A percentile compares a stretch with the other conserved stretches of the same genome.
Conservation (phyloP, 2,329 filamentous ascomycete genomes). For the Dendryphion nanum region DNA sequence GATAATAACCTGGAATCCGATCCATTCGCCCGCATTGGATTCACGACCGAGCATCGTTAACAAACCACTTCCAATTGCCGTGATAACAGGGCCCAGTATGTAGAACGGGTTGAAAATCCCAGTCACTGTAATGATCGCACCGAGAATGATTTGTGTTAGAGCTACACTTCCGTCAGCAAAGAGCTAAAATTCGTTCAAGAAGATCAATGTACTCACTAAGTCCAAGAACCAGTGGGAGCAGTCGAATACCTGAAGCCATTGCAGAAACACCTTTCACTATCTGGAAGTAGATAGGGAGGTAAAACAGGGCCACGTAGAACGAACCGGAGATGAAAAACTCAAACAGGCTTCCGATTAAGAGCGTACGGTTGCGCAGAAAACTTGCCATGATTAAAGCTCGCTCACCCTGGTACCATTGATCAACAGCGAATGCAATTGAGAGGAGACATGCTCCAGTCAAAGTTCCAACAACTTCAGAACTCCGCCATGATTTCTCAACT, state of each 20-base stretch:
- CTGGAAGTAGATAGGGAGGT: constrained; percentile 50
- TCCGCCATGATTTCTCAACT: constrained; percentile 18
- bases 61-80: constrained; percentile 27
- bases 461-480: constrained; percentile 42
- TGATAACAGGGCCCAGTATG: constrained; percentile 18
- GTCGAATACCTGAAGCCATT: constrained; percentile 38
- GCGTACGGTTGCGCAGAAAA: constrained; percentile 39
- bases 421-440: constrained; percentile 28
- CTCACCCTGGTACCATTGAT: constrained; percentile 40
- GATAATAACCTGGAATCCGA: constrained; percentile 27
- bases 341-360: constrained; percentile 34
- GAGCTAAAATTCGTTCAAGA: too few species aligned
- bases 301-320: constrained; percentile 42
- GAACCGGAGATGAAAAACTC: constrained; percentile 34
- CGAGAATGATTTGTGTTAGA: constrained; percentile 30
- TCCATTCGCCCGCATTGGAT: constrained; percentile 19
- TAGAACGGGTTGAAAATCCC: constrained; percentile 44
- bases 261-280: constrained; percentile 35
- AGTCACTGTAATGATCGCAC: constrained; percentile 27
- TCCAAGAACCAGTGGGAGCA: constrained; percentile 39
- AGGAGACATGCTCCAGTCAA: constrained; percentile 43
- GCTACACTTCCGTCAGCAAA: too few species aligned
- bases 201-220: constrained; percentile 28
- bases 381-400: constrained; percentile 37
- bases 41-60: constrained; percentile 18